Conservation (phyloP, 106 monocot species). For the Dactylorhiza incarnata region DNA sequence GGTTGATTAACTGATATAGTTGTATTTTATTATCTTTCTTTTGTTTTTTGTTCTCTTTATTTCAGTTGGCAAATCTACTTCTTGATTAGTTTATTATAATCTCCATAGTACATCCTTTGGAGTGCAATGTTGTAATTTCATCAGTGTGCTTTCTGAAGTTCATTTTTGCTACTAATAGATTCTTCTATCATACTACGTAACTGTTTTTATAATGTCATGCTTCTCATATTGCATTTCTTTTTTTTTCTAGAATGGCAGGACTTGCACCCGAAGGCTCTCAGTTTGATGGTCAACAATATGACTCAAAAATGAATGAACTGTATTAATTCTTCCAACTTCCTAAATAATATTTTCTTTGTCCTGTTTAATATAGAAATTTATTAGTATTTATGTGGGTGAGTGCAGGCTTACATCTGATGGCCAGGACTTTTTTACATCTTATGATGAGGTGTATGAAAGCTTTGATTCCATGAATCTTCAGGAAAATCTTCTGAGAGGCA, state of each 20-base stretch:
- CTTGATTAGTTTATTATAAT: background rate
- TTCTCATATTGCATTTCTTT: background rate
- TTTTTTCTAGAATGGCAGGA: constrained; percentile 2
- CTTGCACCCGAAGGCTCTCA: constrained; percentile 5
- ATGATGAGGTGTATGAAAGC: constrained; percentile 57
- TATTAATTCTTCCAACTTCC: background rate
- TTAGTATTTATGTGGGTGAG: background rate
- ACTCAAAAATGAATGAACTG: constrained; percentile 5
- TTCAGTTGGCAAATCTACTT: background rate
- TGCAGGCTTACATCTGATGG: constrained; percentile 21
- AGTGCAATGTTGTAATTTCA: background rate
- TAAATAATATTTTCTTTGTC: background rate
- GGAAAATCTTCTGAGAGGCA: constrained; percentile 61
- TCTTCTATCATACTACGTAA: background rate
- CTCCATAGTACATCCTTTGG: background rate
- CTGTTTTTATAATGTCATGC: background rate
- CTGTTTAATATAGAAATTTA: background rate
- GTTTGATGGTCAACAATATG: constrained; percentile 5
- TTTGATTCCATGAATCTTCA: constrained; percentile 67
- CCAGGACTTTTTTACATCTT: constrained; percentile 47
- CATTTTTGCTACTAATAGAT: no score
- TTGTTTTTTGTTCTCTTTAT: background rate
- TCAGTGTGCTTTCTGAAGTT: no score
- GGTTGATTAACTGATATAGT: background rate
- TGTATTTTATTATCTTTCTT: background rate